Conservation (phyloP, 257 asterid genomes). For the Osmanthus fragrans region DNA sequence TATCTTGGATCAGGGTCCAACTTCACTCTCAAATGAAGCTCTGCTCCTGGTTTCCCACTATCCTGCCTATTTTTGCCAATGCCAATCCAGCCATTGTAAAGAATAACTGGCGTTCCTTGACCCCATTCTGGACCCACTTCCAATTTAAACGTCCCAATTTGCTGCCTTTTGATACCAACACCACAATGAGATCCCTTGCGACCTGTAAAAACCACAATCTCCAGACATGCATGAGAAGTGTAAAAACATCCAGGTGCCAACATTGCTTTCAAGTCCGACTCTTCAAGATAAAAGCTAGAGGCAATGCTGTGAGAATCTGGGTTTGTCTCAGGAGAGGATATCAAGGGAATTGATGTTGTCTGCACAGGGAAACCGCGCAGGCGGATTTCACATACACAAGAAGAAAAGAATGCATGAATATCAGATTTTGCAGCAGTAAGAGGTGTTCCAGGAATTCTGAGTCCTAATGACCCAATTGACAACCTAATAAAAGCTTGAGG, state of each 20-base stretch:
- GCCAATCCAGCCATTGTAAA: conserved; percentile 87
- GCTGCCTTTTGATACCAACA: conserved; percentile 74
- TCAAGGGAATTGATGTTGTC: conserved; percentile 66
- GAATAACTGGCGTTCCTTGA: conserved; percentile 73
- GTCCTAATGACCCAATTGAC: conserved; percentile 83
- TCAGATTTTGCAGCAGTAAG: conserved; percentile 51
- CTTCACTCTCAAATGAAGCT: conserved; percentile 87
- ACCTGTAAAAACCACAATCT: conserved; percentile 77
- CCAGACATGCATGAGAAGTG: conserved; percentile 69
- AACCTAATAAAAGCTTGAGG: conserved; percentile 90
- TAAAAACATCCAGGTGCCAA: conserved; percentile 78
- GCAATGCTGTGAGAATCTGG: conserved; percentile 63
- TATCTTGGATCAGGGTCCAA: conserved; percentile 96
- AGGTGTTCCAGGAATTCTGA: conserved; percentile 58
- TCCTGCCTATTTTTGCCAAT: conserved; percentile 80
- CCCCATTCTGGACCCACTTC: conserved; percentile 92
- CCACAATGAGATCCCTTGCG: conserved; percentile 84
- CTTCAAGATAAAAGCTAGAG: conserved; percentile 85
- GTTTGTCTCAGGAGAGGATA: conserved; percentile 68
- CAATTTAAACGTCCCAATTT: conserved; percentile 73
- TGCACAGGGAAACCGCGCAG: conserved; percentile 98
- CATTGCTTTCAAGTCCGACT: conserved; percentile 75
- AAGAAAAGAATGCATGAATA: conserved; percentile 53
- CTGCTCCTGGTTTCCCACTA: conserved; percentile 63
- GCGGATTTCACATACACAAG: conserved; percentile 86